phyloP scores from a whole-genome alignment of 805 yeast species.

The Hanseniaspora clermontiae region DNA sequence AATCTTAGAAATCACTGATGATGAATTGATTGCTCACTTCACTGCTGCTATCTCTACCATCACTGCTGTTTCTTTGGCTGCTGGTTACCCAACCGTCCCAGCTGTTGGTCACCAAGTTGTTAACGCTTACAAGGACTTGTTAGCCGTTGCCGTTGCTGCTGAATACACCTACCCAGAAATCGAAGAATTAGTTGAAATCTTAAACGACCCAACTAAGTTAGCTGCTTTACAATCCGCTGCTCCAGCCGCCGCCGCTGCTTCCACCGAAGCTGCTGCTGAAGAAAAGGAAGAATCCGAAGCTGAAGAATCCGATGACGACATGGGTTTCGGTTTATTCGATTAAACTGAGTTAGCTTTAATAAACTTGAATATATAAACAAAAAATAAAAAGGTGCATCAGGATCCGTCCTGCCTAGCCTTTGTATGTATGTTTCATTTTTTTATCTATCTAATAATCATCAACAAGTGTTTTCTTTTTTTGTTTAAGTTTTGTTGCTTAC shows the following conservation, averaged over 20 bases:
- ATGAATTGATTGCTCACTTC: conserved; percentile 85
- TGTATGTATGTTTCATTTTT: no score
- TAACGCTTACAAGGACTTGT: conserved; percentile 98
- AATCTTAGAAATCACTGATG: conserved; percentile 97
- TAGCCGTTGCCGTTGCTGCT: conserved; percentile 95
- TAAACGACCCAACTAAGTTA: conserved; percentile 99
- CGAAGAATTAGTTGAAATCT: conserved; percentile 97
- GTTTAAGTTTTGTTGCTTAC: no score
- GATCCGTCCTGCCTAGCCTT: background rate
- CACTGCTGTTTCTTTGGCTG: conserved; percentile 92
- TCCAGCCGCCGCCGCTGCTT: conserved; percentile 55
- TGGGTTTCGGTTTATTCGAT: conserved; percentile 99
- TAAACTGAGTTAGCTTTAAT: conserved; percentile 32
- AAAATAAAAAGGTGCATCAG: no score
- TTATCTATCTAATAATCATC: background rate
- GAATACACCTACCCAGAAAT: conserved; percentile 99
- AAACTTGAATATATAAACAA: no score
- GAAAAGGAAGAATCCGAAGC: conserved; percentile 65
- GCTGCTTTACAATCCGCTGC: conserved; percentile 99
- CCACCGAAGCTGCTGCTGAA: conserved; percentile 58
- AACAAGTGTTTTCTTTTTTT: no score
- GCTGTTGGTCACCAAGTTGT: conserved; percentile 97
- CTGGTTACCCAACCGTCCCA: conserved; percentile 98
- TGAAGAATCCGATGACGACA: conserved; percentile 58
- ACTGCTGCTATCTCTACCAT: conserved; percentile 83